A percentile compares a stretch with the other conserved stretches of the same genome.
phyloP scores from a whole-genome alignment of 495 filamentous ascomycete genomes.

The Talaromyces nanjingensis region DNA sequence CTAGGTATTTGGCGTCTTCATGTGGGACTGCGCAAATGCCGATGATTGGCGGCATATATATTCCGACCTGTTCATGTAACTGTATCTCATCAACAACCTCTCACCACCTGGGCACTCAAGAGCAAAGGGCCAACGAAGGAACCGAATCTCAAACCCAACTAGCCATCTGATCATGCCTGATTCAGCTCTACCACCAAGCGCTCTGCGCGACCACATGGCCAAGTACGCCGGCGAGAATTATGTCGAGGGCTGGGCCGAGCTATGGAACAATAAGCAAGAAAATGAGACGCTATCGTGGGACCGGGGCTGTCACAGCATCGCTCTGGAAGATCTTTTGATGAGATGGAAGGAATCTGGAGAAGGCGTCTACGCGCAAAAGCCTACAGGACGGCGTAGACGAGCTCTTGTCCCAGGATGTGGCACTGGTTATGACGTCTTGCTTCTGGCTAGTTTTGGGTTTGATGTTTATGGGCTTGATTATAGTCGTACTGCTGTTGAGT shows the following conservation, averaged over 20 bases:
- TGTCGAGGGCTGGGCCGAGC: constrained; percentile 48
- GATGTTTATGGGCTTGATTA: constrained; percentile 69
- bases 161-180: constrained; percentile 14
- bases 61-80: background rate
- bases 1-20: background rate
- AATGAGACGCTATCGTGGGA: constrained; percentile 64
- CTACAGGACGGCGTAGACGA: constrained; percentile 28
- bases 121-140: background rate
- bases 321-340: constrained; percentile 55
- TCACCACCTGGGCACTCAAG: background rate
- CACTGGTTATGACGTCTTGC: constrained; percentile 64
- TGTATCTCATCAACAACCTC: background rate
- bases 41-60: background rate
- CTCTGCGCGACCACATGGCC: constrained; percentile 16
- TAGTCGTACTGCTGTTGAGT: constrained; percentile 48
- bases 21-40: background rate
- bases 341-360: constrained; percentile 41
- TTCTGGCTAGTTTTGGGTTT: constrained; percentile 64
- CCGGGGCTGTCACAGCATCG: constrained; percentile 55
- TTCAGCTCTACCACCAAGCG: background rate
- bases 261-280: constrained; percentile 46
- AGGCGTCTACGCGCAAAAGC: constrained; percentile 17
- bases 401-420: constrained; percentile 71
- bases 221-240: constrained; percentile 25
- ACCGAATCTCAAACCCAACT: constrained; percentile 24